phyloP scores from a whole-genome alignment of 768 basidiomycete genomes.

The Lactarius psammicola region DNA sequence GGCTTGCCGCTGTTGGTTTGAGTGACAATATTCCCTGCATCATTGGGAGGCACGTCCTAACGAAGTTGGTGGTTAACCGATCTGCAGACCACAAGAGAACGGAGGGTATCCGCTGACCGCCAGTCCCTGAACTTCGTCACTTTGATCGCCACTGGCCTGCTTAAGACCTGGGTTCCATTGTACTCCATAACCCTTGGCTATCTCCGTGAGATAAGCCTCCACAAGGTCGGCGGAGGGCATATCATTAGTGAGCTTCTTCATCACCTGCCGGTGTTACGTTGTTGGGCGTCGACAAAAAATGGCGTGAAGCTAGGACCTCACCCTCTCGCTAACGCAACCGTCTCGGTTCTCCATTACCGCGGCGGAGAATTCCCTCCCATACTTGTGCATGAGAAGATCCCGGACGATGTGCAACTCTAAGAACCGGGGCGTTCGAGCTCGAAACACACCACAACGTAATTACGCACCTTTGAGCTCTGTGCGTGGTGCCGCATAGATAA shows the following conservation, averaged over 20 bases:
- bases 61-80: neutral
- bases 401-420: slow-evolving; percentile 86
- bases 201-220: slow-evolving; percentile 85
- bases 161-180: slow-evolving; percentile 52
- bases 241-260: slow-evolving; percentile 65
- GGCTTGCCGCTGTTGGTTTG: neutral
- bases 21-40: neutral
- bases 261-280: slow-evolving; percentile 48
- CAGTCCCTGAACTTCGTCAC: slow-evolving; percentile 33
- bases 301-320: slow-evolving; percentile 38
- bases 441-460: neutral
- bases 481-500: slow-evolving; percentile 89
- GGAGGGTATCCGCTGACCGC: slow-evolving; percentile 39
- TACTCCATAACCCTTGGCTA: slow-evolving; percentile 83
- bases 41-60: slow-evolving; percentile 6
- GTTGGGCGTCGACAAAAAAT: neutral
- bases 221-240: slow-evolving; percentile 76
- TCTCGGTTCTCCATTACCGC: slow-evolving; percentile 86
- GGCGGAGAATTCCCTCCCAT: slow-evolving; percentile 84
- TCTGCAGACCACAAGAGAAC: neutral
- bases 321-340: slow-evolving; percentile 78
- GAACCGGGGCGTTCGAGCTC: slow-evolving; percentile 2
- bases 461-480: slow-evolving; percentile 81
- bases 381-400: slow-evolving; percentile 95
- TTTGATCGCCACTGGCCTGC: slow-evolving; percentile 32